These are phyloP conservation scores for Cucumis cinereus DNA, from an alignment of 306 rosid species.

Conservation along the genomic window DNA sequence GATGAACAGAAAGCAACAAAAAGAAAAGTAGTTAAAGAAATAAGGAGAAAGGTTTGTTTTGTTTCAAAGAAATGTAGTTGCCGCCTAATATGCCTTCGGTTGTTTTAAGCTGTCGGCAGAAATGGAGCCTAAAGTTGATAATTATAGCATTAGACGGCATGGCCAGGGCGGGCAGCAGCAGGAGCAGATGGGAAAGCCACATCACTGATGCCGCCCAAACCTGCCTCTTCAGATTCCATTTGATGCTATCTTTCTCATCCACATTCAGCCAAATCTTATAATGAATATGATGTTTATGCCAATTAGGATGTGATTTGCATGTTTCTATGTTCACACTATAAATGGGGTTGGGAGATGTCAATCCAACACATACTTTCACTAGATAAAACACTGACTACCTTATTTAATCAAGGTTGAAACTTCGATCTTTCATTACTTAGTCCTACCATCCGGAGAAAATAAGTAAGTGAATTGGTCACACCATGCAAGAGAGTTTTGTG, in stretches of 20 bases:
- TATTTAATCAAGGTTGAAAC: not conserved
- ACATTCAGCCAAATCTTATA: not conserved
- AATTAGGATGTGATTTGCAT: not conserved
- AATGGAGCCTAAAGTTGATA: not conserved
- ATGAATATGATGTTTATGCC: not conserved
- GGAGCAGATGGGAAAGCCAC: not conserved
- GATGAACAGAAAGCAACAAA: not conserved
- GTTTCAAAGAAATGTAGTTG: not conserved
- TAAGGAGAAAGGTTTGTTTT: not conserved
- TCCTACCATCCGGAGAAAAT: not conserved
- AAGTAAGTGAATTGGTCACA: no score
- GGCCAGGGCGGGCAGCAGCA: not conserved
- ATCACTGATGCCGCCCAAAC: not conserved
- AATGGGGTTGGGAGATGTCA: not conserved
- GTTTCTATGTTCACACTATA: not conserved
- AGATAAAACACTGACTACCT: not conserved
- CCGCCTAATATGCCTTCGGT: conserved; percentile 6
- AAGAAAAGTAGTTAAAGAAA: not conserved
- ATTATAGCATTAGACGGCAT: not conserved
- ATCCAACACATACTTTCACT: not conserved
- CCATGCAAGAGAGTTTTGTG: not conserved
- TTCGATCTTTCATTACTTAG: not conserved
- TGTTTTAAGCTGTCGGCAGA: not conserved
- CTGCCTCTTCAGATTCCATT: not conserved
- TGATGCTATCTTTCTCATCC: not conserved